These are phyloP conservation scores for Neurospora sp. DNA, from an alignment of 495 filamentous ascomycete genomes.

Conservation along the genomic window DNA sequence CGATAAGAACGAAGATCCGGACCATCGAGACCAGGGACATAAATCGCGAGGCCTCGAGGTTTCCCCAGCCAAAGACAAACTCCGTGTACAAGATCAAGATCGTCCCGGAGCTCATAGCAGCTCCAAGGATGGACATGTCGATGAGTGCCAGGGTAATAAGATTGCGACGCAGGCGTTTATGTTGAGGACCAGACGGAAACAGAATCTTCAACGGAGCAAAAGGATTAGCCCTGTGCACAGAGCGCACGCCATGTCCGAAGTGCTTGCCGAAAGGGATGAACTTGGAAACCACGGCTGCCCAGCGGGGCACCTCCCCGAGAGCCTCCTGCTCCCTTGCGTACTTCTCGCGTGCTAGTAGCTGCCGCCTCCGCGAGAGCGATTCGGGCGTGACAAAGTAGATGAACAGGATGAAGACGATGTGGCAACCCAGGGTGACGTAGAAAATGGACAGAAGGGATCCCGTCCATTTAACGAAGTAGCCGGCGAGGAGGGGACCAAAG, in stretches of 20 bases:
- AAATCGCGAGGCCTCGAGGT: conserved; percentile 65
- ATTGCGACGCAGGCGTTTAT: conserved; percentile 61
- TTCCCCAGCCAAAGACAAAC: conserved; percentile 71
- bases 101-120: conserved; percentile 70
- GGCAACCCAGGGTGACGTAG: conserved; percentile 61
- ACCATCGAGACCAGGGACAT: conserved; percentile 63
- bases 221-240: conserved; percentile 41
- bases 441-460: conserved; percentile 64
- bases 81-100: conserved; percentile 73
- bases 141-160: conserved; percentile 68
- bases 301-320: conserved; percentile 4
- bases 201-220: conserved; percentile 71
- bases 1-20: conserved; percentile 63
- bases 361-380: conserved; percentile 60
- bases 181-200: conserved; percentile 54
- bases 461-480: conserved; percentile 61
- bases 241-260: conserved; percentile 1
- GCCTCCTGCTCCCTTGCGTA: conserved; percentile 29
- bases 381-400: conserved; percentile 68
- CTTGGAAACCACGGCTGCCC: neutral
- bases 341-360: conserved; percentile 57
- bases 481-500: conserved; percentile 68
- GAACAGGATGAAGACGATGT: conserved; percentile 59
- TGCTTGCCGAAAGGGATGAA: conserved; percentile 9
- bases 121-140: conserved; percentile 68